These are phyloP conservation scores for Apiotrichum porosum DNA, from an alignment of 1,284 basidiomycete genomes.

Conservation along the genomic window DNA sequence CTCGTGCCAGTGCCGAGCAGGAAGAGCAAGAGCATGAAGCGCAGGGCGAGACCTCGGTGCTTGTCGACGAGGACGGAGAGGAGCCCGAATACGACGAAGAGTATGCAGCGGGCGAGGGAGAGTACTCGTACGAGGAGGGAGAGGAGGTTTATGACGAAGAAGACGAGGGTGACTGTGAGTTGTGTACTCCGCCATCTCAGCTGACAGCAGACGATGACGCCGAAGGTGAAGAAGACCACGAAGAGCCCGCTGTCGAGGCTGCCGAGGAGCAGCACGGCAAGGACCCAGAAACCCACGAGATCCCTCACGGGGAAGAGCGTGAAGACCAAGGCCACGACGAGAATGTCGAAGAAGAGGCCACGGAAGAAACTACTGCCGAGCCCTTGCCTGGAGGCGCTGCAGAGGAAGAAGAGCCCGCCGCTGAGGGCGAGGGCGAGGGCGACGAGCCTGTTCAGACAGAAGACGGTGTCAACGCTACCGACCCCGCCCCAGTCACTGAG, in stretches of 20 bases:
- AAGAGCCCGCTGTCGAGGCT: background rate
- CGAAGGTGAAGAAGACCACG: conserved; percentile 2
- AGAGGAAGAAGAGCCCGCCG: background rate
- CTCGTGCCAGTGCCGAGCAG: conserved; percentile 52
- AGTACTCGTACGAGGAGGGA: background rate
- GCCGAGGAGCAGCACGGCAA: background rate
- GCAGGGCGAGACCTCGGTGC: background rate
- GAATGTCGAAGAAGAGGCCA: conserved; percentile 1
- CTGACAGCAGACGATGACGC: conserved; percentile 2
- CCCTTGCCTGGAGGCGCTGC: background rate
- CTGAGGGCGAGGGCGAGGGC: background rate
- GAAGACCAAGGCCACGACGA: too few species aligned
- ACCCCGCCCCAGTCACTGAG: background rate
- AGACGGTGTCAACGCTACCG: background rate
- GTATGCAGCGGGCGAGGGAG: conserved; percentile 1
- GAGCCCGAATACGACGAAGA: conserved; percentile 1
- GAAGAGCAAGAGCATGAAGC: conserved; percentile 51
- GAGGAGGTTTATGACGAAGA: conserved; percentile 8
- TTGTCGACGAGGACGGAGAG: background rate
- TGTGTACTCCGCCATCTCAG: background rate
- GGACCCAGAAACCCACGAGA: background rate
- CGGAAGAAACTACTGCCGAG: background rate
- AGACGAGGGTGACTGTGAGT: conserved; percentile 2
- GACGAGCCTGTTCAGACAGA: background rate
- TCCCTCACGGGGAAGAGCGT: too few species aligned